Evolutionary conservation across 177 flowering plant species (phyloP).

Genomic region (Vitis hybrid): DNA sequence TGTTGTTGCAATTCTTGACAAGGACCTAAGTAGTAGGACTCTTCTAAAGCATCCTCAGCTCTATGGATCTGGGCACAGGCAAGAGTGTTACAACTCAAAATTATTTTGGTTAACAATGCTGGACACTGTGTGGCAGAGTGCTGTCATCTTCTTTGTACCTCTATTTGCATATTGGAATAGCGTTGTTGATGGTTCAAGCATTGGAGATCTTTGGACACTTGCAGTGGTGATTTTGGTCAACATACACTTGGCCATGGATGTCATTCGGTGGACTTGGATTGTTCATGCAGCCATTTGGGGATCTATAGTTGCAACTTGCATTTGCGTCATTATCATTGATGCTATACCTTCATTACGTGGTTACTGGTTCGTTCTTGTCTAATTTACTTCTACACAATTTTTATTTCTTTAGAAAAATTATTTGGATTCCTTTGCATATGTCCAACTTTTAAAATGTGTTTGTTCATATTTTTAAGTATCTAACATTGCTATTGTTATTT

Average conservation of each 20-base stretch:
- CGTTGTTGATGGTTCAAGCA: slow-evolving; percentile 55
- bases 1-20: slow-evolving; percentile 86
- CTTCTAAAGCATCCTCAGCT: slow-evolving; percentile 76
- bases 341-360: slow-evolving; percentile 60
- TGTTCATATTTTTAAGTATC: too few relatives aligned
- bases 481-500: too few relatives aligned
- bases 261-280: slow-evolving; percentile 83
- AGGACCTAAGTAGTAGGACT: slow-evolving; percentile 75
- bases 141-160: slow-evolving; percentile 69
- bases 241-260: slow-evolving; percentile 92
- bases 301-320: slow-evolving; percentile 70
- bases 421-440: too few relatives aligned
- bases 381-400: background rate
- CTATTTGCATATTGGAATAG: slow-evolving; percentile 66
- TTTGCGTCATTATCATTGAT: slow-evolving; percentile 80
- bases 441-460: too few relatives aligned
- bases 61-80: slow-evolving; percentile 85
- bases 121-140: slow-evolving; percentile 96
- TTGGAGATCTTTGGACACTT: slow-evolving; percentile 96
- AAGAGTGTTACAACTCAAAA: slow-evolving; percentile 68
- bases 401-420: too few relatives aligned
- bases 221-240: slow-evolving; percentile 84
- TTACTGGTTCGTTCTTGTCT: slow-evolving; percentile 64
- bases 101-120: slow-evolving; percentile 81
- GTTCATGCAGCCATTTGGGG: slow-evolving; percentile 94